A percentile compares a stretch with the other conserved stretches of the same genome.
These are phyloP conservation scores for Coffea eugenioides DNA, from an alignment of 257 asterid species.

Conservation along the genomic window DNA sequence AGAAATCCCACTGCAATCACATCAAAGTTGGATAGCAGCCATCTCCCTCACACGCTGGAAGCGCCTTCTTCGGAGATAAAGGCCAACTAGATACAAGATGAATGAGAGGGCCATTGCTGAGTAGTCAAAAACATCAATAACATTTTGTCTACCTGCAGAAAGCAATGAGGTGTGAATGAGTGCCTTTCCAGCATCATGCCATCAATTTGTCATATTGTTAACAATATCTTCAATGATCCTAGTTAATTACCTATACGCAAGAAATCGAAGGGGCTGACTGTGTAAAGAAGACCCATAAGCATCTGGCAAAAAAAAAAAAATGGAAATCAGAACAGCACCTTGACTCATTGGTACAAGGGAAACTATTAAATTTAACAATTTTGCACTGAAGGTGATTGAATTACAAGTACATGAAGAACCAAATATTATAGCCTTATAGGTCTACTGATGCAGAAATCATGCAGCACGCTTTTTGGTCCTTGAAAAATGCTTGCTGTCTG, in stretches of 20 bases:
- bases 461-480: neutral
- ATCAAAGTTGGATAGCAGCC: conserved; percentile 32
- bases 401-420: neutral
- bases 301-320: conserved; percentile 44
- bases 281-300: conserved; percentile 59
- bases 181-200: neutral
- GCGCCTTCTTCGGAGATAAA: conserved; percentile 51
- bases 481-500: neutral
- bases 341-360: neutral
- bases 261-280: conserved; percentile 64
- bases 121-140: conserved; percentile 50
- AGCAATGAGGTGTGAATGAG: neutral
- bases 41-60: conserved; percentile 45
- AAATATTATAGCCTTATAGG: neutral
- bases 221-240: conserved; percentile 8
- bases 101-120: conserved; percentile 51
- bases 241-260: conserved; percentile 53
- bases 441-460: conserved; percentile 2
- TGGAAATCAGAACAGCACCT: conserved; percentile 1
- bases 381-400: neutral
- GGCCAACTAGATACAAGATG: conserved; percentile 45
- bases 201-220: neutral
- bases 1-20: neutral
- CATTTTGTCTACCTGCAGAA: conserved; percentile 50
- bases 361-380: neutral